Evolutionary conservation across 179 eudicot genomes (phyloP), one percentile per base, ranked within the genome.

Genomic region (Corrigiola litoralis): DNA sequence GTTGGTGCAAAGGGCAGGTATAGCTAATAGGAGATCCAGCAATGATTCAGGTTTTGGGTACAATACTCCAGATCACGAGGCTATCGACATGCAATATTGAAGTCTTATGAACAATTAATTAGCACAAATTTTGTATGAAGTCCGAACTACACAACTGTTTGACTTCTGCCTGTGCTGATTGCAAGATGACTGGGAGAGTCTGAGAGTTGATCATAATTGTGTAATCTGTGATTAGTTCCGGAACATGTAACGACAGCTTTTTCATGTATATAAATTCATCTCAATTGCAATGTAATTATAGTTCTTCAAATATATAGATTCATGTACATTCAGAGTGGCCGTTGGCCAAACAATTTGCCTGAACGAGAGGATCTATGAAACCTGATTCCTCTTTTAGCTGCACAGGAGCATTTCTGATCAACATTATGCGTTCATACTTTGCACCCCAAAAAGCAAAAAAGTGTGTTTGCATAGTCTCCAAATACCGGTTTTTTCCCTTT

Each of bases 1-100:
- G 52, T 77, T 94, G 69, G 87, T 94, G 82, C 99, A 94, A 63
- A 79, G 99, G 74, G 99, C 97, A 0, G 90, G 89, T 44, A 81
- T 76, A 53, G 82, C 85, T 23, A 87, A 78, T 58, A 86, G 99
- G 69, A 78, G 90, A 47, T 74, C 97, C 24, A 80, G 91, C 27
- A 96, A 90, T 45, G 97, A 94, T 11, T 80, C 88, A 0, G 83
- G 87, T 47, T 90, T 88, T 55, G 77, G 84, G 68, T 90, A 66
- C 86, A 87, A 67, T 78, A 83, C 84, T 58, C 91, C 91, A 4
- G 96, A 94, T 27, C 89, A 86, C 13, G 99, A 90, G 23, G 67
- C 85, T 27, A 70, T 77, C 33, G 96, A 86, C 71, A 64, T 78
- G 53, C 72, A 87, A 45, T 80, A 76, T 48, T 80, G 46, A 76